Percentiles rank a stretch among this genome's conserved stretches.
These are phyloP conservation scores for Pyrenula aspistea DNA, from an alignment of 495 filamentous ascomycete species.

Conservation along the genomic window DNA sequence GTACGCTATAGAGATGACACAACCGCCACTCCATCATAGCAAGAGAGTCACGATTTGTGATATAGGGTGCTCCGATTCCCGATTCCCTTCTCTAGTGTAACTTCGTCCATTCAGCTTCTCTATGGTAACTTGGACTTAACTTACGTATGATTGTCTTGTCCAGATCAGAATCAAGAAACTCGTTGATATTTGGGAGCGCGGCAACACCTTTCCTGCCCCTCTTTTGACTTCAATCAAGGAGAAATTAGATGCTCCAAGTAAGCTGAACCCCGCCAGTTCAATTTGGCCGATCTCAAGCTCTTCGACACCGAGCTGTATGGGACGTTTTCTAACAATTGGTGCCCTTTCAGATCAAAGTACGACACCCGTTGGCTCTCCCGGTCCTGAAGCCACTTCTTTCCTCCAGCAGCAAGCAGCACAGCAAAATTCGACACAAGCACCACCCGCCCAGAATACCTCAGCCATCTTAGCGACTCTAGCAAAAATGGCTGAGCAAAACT, in stretches of 20 bases:
- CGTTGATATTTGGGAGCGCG: constrained; percentile 96
- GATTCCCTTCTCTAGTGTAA: constrained; percentile 4
- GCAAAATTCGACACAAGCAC: constrained; percentile 19
- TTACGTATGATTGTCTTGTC: constrained; percentile 36
- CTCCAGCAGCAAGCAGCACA: constrained; percentile 17
- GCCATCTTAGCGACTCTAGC: constrained; percentile 73
- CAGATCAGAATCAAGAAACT: constrained; percentile 97
- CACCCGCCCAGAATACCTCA: constrained; percentile 43
- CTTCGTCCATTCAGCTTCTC: constrained; percentile 7
- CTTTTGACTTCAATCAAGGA: constrained; percentile 82
- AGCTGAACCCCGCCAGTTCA: constrained; percentile 26
- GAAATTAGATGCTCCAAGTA: constrained; percentile 61
- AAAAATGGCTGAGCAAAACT: constrained; percentile 75
- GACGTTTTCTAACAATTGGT: too few relatives aligned
- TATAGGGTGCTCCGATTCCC: too few relatives aligned
- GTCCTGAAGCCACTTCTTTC: constrained; percentile 35
- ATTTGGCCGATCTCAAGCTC: not conserved
- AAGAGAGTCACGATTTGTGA: not conserved
- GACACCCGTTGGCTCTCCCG: constrained; percentile 70
- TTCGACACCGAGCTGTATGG: too few relatives aligned
- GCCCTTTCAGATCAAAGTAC: constrained; percentile 56
- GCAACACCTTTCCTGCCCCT: constrained; percentile 71
- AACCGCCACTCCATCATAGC: not conserved
- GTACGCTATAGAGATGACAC: constrained; percentile 54
- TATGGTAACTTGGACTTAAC: constrained; percentile 22